Percentiles rank a stretch among this genome's conserved stretches.
Conservation (phyloP, 179 eudicot genomes). For the Beta lomatogona region DNA sequence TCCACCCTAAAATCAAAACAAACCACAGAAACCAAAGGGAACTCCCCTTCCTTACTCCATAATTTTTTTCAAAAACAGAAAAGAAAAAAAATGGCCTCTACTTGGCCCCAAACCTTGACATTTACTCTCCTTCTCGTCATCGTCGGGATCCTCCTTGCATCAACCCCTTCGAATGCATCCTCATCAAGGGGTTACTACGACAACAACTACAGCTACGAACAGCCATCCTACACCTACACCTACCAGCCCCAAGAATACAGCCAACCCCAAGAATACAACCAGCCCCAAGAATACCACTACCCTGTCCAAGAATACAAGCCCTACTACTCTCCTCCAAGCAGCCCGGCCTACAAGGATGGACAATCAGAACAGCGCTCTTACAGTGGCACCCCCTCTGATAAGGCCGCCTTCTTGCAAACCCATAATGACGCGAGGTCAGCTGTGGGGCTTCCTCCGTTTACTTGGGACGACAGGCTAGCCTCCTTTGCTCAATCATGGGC, state of each 20-base stretch:
- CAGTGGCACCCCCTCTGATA: neutral
- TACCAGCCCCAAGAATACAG: neutral
- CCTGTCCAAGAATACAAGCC: conserved; percentile 8
- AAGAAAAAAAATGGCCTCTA: neutral
- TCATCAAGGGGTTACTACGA: neutral
- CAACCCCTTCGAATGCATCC: neutral
- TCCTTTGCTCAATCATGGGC: conserved; percentile 13
- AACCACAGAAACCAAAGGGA: neutral
- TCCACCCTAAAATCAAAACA: neutral
- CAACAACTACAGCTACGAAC: neutral
- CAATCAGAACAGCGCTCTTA: neutral
- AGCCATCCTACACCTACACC: neutral
- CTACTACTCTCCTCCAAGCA: neutral
- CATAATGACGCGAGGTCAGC: conserved; percentile 12
- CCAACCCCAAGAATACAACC: neutral
- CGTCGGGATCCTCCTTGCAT: neutral
- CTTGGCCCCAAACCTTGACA: neutral
- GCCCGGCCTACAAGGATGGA: neutral
- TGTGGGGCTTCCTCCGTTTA: neutral
- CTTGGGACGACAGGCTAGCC: conserved; percentile 8
- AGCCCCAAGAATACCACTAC: neutral
- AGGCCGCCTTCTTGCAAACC: neutral
- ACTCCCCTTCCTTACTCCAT: neutral
- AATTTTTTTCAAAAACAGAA: neutral
- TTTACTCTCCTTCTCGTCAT: neutral